phyloP scores from a whole-genome alignment of 495 filamentous ascomycete genomes.

The Penicillium fimorum region DNA sequence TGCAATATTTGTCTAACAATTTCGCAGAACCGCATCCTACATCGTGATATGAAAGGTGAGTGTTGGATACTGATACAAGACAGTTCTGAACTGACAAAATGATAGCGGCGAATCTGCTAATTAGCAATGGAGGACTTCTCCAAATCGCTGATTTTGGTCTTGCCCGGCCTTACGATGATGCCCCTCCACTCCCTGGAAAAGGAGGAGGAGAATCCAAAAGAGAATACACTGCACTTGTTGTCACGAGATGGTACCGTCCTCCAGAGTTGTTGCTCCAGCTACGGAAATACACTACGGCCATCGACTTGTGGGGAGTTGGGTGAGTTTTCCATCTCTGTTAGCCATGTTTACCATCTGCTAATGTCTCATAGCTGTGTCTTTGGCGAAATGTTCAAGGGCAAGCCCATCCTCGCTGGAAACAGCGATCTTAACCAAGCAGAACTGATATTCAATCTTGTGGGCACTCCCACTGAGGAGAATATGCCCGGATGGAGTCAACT shows the following conservation, averaged over 20 bases:
- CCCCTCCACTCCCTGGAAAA: conserved; percentile 69
- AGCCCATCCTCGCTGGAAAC: conserved; percentile 86
- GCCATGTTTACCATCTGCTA: background rate
- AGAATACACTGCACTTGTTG: conserved; percentile 92
- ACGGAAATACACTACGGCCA: conserved; percentile 86
- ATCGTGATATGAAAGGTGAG: conserved; percentile 90
- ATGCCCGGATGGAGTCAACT: conserved; percentile 90
- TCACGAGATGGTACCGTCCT: conserved; percentile 95
- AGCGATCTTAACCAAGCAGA: conserved; percentile 88
- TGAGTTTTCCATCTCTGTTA: conserved; percentile 39
- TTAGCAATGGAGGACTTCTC: conserved; percentile 89
- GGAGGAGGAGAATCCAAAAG: conserved; percentile 82
- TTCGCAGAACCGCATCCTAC: conserved; percentile 71
- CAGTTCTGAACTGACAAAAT: conserved; percentile 25
- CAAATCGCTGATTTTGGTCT: conserved; percentile 98
- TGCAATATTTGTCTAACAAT: conserved; percentile 12
- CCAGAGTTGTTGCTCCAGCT: conserved; percentile 89
- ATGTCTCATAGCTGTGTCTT: conserved; percentile 73
- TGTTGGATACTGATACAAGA: background rate
- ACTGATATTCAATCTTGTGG: conserved; percentile 90
- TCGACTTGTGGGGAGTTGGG: conserved; percentile 98
- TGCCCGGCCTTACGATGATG: conserved; percentile 89
- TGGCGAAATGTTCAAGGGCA: conserved; percentile 94
- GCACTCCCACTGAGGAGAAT: conserved; percentile 81
- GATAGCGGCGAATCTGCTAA: conserved; percentile 90